Evolutionary conservation across 257 asterid species (phyloP).

Genomic region (Knoxia roxburghii): DNA sequence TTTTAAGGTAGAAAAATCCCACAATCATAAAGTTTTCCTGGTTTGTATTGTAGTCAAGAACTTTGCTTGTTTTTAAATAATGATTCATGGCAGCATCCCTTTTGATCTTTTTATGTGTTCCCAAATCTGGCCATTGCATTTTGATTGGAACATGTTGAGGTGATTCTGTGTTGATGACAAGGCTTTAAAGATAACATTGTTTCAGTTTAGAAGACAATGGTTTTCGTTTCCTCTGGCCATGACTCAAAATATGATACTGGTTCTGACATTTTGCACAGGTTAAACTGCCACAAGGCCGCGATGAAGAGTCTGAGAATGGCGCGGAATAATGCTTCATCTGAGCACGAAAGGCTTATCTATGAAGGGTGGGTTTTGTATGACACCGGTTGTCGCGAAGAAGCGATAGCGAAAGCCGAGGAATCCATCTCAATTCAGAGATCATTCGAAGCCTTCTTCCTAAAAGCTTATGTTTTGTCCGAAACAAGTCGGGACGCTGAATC

Average conservation of each 20-base stretch:
- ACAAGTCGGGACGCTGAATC: conserved; percentile 63
- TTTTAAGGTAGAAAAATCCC: too few species aligned
- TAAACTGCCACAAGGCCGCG: conserved; percentile 94
- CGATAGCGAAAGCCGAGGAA: conserved; percentile 81
- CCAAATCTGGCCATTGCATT: neutral
- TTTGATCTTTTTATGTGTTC: neutral
- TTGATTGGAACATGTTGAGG: too few species aligned
- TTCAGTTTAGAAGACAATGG: neutral
- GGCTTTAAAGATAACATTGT: too few species aligned
- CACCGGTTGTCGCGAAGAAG: conserved; percentile 83
- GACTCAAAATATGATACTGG: neutral
- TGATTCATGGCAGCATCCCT: neutral
- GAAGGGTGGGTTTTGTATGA: conserved; percentile 96
- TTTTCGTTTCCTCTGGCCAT: neutral
- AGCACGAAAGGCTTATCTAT: conserved; percentile 78
- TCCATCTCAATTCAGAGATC: conserved; percentile 82
- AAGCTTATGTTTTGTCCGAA: conserved; percentile 85
- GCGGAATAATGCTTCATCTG: conserved; percentile 68
- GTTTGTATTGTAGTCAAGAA: too few species aligned
- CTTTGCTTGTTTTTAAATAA: too few species aligned
- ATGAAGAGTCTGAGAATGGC: conserved; percentile 96
- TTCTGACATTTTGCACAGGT: conserved; percentile 31
- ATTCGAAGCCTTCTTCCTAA: conserved; percentile 89
- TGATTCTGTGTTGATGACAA: too few species aligned
- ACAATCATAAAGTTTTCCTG: too few species aligned